A percentile compares a stretch with the other conserved stretches of the same genome.
Conservation (phyloP, 1,284 basidiomycete species). For the Moniliella sp. region DNA sequence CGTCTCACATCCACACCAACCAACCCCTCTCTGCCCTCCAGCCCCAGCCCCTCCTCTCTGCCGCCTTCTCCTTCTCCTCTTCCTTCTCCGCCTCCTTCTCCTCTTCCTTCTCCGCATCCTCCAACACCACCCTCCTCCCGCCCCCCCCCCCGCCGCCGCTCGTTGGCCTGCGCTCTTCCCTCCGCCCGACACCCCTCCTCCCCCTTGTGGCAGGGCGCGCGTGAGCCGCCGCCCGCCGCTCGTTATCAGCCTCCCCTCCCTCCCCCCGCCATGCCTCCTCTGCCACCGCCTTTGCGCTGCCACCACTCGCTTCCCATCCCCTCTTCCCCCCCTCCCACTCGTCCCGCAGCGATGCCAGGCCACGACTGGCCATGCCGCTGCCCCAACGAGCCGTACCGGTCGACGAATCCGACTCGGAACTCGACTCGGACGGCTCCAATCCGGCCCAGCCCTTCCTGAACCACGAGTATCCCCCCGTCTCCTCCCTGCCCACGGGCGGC, state of each 20-base stretch:
- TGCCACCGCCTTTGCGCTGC: neutral
- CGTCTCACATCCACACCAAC: no score
- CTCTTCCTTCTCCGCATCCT: constrained; percentile 1
- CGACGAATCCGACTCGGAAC: no score
- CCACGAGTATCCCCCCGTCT: no score
- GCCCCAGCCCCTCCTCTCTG: no score
- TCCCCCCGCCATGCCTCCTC: neutral
- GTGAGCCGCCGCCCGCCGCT: neutral
- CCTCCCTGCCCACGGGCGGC: no score
- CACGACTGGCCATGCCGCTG: no score
- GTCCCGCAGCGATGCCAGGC: no score
- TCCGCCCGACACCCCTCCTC: neutral
- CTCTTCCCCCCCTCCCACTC: constrained; percentile 8
- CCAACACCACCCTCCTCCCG: neutral
- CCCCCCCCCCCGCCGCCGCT: neutral
- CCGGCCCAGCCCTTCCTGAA: no score
- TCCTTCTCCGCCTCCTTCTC: neutral
- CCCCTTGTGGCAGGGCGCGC: neutral
- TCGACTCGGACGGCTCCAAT: no score
- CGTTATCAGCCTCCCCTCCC: neutral
- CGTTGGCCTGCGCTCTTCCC: neutral
- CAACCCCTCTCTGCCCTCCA: no score
- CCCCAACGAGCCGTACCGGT: no score
- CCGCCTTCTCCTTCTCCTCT: no score
- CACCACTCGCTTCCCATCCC: neutral